These are phyloP conservation scores for Phytophthora fragariaefolia DNA, from an alignment of 352 stramenopile species.

Conservation along the genomic window DNA sequence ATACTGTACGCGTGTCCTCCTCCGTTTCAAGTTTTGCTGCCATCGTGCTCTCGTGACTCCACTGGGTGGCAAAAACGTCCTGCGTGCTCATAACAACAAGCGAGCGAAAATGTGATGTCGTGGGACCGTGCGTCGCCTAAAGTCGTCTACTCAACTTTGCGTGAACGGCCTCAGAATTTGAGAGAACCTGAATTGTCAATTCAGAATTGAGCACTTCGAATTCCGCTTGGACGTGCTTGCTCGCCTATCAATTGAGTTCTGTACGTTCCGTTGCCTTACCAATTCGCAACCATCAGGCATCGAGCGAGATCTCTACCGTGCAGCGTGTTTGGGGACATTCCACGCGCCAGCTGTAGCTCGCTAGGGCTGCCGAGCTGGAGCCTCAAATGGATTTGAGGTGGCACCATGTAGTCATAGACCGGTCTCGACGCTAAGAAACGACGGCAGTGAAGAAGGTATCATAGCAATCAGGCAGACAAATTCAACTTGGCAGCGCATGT, in stretches of 20 bases:
- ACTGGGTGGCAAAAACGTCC: slow-evolving; percentile 1
- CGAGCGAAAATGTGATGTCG: neutral
- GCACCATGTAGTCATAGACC: slow-evolving; percentile 9
- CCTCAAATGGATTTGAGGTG: slow-evolving; percentile 7
- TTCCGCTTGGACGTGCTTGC: neutral
- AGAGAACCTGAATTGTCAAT: too few relatives aligned
- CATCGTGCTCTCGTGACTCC: slow-evolving; percentile 15
- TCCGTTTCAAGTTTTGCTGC: slow-evolving; percentile 13
- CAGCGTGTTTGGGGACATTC: slow-evolving; percentile 7
- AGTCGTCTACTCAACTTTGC: slow-evolving; percentile 11
- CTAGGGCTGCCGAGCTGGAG: slow-evolving; percentile 19
- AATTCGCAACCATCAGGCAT: slow-evolving; percentile 6
- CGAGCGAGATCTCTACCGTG: slow-evolving; percentile 28
- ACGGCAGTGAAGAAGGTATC: slow-evolving; percentile 14
- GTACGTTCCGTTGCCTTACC: slow-evolving; percentile 5
- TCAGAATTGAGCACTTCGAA: too few relatives aligned
- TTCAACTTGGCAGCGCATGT: slow-evolving; percentile 3
- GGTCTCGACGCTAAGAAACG: slow-evolving; percentile 15
- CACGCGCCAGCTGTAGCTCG: slow-evolving; percentile 22
- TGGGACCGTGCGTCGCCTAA: slow-evolving; percentile 8
- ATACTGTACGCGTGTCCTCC: slow-evolving; percentile 31
- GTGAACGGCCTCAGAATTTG: neutral
- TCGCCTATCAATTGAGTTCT: slow-evolving; percentile 16
- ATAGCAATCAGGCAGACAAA: slow-evolving; percentile 6
- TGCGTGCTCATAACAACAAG: slow-evolving; percentile 13